Base-by-base conservation (phyloP, 305 asterid genomes). In the Salvia sclarea region DNA sequence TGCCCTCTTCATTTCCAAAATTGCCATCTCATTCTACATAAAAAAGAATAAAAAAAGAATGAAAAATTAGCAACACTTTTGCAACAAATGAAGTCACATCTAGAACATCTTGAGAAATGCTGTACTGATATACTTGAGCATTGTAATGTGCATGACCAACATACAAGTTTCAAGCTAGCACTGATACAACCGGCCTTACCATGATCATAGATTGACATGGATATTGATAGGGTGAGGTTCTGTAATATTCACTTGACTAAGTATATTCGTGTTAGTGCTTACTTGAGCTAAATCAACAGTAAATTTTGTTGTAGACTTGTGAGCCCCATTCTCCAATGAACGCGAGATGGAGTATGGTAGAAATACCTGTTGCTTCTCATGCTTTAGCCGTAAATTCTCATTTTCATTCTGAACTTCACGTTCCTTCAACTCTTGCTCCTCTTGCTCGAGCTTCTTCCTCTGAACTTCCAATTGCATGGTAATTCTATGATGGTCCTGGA, bases 11-110 rank as follows among this genome's bases (percentile, higher is more conserved):
- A 80, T 89, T 75, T 84, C 91, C 59, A 38, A 17, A 21, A 82
- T 72, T 9, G 92, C 92, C 64, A 57, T 71, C 79, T 76, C 87
- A 74, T 81, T 83, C 92, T 88, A 64, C 60, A 65, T 48, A 45
- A 60, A 61, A 12, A n/a, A 37, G 2, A 4, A 25, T n/a, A n/a
- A n/a, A n/a, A n/a, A n/a, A n/a, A n/a, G n/a, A 17, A 50, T 33
- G 28, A 73, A 66, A 44, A 58, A 54, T 16, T 37, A 72, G 12
- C 48, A 61, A 44, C 17, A 8, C 22, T 5, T 54, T 11, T 43
- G 18, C 38, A 30, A 35, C 10, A 48, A 48, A 45, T 31, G 52
- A 41, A 54, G 14, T 10, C 48, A 73, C 20, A 47, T 64, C 58
- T 38, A 57, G 22, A 59, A 50, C 60, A 21, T 10, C 31, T 37